Evolutionary conservation across 768 basidiomycete genomes (phyloP), one percentile per base, ranked within the genome.

Genomic region (Trametes maxima): DNA sequence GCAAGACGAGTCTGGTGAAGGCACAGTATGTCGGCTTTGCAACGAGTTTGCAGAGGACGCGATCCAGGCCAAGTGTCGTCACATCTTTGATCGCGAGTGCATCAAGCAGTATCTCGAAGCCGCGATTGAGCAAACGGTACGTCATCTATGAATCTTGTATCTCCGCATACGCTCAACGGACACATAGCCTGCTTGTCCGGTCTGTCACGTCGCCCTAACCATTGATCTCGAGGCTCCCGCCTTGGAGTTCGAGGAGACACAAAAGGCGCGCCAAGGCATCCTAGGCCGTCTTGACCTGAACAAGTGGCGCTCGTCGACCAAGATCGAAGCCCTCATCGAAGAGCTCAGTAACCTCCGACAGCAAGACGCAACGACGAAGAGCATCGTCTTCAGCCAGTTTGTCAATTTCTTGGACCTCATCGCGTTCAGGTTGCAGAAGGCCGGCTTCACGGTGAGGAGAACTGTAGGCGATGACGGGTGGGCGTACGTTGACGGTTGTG

Each of bases 31-130:
- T 70, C 83, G 97, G 56, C 76, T 99, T n/a, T 99, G 97, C 75
- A 93, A 94, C 68, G 97, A 99, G 67, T 81, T 97, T 42, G 96
- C 94, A 0, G 97, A 99, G 75, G 97, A 99, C 69, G 94, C 97
- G 3, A 98, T 99, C 64, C 87, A 93, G 70, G 88, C 94, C 24
- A 91, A 87, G 67, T 99, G 97, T 71, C 85, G 84, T 42, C 97
- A 99, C 70, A 88, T 97, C 63, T 99, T 97, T 69, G 95, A 98
- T 72, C 85, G 97, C 57, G 92, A 95, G 71, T 99, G 97, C 69
- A 95, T 99, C 74, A 87, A 85, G 68, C 94, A 95, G 73, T 98
- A 98, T 71, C 80, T 98, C 49, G 84, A 92, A 65, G 83, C 88
- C 1, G 82, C 84, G 17, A 77, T 88, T 33, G 92, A 92, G 66